Conservation (phyloP, 495 filamentous ascomycete species). For the Talaromyces nanjingensis region DNA sequence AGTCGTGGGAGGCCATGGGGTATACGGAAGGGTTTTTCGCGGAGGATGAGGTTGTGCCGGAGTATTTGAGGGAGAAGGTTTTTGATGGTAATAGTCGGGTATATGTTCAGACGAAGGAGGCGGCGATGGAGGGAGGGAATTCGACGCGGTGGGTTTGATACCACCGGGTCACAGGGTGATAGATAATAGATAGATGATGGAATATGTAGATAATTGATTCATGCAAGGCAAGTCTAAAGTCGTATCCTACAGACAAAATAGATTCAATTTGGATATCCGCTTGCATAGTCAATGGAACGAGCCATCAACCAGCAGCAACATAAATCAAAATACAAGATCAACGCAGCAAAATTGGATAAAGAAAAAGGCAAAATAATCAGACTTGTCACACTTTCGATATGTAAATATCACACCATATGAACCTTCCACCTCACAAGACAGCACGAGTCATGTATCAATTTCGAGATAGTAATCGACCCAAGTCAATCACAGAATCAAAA, state of each 20-base stretch:
- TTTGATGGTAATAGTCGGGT: neutral
- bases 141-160: neutral
- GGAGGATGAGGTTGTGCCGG: constrained; percentile 6
- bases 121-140: neutral
- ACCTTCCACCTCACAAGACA: neutral
- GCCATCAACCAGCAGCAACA: neutral
- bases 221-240: neutral
- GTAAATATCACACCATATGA: neutral
- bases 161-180: too few relatives aligned
- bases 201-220: neutral
- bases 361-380: neutral
- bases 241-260: neutral
- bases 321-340: neutral
- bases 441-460: neutral
- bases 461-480: neutral
- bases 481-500: neutral
- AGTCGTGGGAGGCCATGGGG: constrained; percentile 6
- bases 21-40: constrained; percentile 5
- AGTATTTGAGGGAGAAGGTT: constrained; percentile 5
- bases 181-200: neutral
- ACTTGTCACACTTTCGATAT: neutral
- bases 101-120: neutral
- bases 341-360: neutral
- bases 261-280: neutral
- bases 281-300: neutral